phyloP scores from a whole-genome alignment of 1,139 yeast species.

The Kazachstania sp. region DNA sequence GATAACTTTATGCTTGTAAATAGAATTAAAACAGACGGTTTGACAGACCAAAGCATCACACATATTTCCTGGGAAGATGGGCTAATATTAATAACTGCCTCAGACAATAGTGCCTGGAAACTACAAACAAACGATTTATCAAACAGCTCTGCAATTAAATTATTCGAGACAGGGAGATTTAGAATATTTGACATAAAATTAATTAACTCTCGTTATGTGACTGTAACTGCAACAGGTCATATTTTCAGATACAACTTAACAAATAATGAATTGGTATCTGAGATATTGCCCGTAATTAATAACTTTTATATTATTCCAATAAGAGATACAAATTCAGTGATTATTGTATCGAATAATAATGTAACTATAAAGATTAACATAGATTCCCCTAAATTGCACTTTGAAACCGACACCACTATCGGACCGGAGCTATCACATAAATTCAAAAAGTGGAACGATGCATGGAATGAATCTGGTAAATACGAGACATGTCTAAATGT shows the following conservation, averaged over 20 bases:
- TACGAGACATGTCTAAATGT: constrained; percentile 23
- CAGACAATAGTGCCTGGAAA: constrained; percentile 14
- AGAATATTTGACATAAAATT: constrained; percentile 18
- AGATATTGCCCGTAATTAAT: constrained; percentile 13
- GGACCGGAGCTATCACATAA: constrained; percentile 25
- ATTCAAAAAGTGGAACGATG: constrained; percentile 25
- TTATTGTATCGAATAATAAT: constrained; percentile 22
- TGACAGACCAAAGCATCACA: constrained; percentile 18
- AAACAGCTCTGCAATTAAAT: neutral
- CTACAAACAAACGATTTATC: neutral
- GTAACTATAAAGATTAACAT: constrained; percentile 14
- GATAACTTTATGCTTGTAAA: neutral
- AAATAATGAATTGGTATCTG: neutral
- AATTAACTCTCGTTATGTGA: constrained; percentile 9
- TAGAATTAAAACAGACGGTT: neutral
- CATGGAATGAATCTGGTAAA: constrained; percentile 23
- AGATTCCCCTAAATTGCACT: constrained; percentile 3
- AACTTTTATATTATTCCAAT: constrained; percentile 21
- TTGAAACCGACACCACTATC: constrained; percentile 18
- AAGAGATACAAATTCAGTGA: constrained; percentile 6
- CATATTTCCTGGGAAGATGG: constrained; percentile 15
- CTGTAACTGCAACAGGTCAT: constrained; percentile 16
- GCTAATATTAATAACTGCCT: constrained; percentile 7
- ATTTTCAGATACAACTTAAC: constrained; percentile 11
- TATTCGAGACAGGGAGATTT: constrained; percentile 13